Conservation (phyloP, 2,329 filamentous ascomycete genomes). For the Elsinoe arachidis region DNA sequence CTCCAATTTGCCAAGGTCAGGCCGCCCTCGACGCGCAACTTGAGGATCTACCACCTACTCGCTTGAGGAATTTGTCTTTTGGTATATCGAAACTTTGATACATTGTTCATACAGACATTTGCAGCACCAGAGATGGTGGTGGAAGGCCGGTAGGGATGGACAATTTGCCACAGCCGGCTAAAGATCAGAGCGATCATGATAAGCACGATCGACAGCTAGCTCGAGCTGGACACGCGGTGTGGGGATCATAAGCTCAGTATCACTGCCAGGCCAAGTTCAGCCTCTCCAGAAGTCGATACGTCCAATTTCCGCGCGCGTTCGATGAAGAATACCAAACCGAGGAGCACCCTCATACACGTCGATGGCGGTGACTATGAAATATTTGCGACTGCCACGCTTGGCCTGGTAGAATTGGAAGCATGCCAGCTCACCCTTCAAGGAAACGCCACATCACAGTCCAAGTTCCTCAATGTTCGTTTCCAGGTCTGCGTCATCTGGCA, state of each 20-base stretch:
- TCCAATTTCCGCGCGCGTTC: slow-evolving; percentile 25
- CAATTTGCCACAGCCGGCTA: slow-evolving; percentile 12
- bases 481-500: too few relatives aligned
- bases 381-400: too few relatives aligned
- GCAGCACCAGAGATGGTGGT: slow-evolving; percentile 19
- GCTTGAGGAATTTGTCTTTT: background rate
- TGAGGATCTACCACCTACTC: background rate
- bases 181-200: slow-evolving; percentile 6
- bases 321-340: slow-evolving; percentile 18
- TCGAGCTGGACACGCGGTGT: slow-evolving; percentile 26
- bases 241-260: slow-evolving; percentile 31
- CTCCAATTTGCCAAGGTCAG: background rate
- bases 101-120: background rate
- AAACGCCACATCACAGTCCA: too few relatives aligned
- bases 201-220: slow-evolving; percentile 16
- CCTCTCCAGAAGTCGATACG: slow-evolving; percentile 32
- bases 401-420: too few relatives aligned
- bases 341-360: slow-evolving; percentile 32
- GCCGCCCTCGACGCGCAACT: slow-evolving; percentile 4
- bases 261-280: slow-evolving; percentile 27
- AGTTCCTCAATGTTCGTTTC: too few relatives aligned
- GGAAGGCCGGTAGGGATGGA: slow-evolving; percentile 26
- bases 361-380: slow-evolving; percentile 18
- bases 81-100: background rate
- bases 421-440: too few relatives aligned